These are phyloP conservation scores for Apium graveolens DNA, from an alignment of 129 eudicot genomes.

Conservation along the genomic window DNA sequence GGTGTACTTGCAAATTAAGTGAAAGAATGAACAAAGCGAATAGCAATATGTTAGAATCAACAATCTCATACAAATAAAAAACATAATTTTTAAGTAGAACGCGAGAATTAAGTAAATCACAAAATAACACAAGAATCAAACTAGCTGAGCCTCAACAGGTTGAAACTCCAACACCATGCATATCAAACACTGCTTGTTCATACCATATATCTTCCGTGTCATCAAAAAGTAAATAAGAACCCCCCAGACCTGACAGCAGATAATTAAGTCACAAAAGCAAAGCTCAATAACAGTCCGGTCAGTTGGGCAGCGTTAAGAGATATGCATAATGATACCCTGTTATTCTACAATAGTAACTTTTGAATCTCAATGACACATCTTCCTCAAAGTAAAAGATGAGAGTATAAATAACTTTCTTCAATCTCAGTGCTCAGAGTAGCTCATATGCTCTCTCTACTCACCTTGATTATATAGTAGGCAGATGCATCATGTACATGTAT, in stretches of 20 bases:
- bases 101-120: background rate
- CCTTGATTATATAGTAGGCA: background rate
- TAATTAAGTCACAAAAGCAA: background rate
- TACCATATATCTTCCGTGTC: background rate
- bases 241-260: background rate
- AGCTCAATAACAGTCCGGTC: background rate
- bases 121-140: background rate
- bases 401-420: background rate
- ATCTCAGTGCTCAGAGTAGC: background rate
- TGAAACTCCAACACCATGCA: background rate
- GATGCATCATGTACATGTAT: background rate
- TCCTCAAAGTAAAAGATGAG: background rate
- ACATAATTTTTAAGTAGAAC: background rate
- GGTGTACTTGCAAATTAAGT: background rate
- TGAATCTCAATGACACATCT: background rate
- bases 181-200: background rate
- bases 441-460: background rate
- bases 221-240: too few relatives aligned
- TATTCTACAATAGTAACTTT: background rate
- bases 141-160: background rate
- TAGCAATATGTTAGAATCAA: background rate
- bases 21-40: background rate
- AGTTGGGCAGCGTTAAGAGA: background rate
- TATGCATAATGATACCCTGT: background rate
- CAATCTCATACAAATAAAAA: background rate